Evolutionary conservation across 805 yeast species (phyloP).

Genomic region (Lipomyces chichibuensis): DNA sequence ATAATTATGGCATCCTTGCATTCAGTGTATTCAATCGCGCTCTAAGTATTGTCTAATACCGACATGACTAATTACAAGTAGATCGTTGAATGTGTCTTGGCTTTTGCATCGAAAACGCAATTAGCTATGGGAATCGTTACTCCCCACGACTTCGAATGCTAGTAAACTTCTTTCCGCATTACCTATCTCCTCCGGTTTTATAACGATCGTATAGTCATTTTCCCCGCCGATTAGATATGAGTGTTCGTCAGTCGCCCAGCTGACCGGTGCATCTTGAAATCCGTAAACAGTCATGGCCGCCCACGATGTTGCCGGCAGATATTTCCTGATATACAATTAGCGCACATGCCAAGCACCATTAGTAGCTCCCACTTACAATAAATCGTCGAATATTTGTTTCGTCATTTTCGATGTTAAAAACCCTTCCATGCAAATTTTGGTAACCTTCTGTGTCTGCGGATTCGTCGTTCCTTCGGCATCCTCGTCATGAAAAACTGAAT

Average conservation of each 20-base stretch:
- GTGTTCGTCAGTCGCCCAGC: conserved; percentile 33
- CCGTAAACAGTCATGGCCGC: conserved; percentile 29
- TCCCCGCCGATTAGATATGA: conserved; percentile 28
- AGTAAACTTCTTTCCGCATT: not conserved
- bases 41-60: not conserved
- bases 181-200: conserved; percentile 5
- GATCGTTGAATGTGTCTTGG: not conserved
- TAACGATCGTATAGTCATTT: conserved; percentile 24
- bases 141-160: conserved; percentile 19
- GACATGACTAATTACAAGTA: not conserved
- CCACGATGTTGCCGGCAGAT: conserved; percentile 17
- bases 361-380: conserved; percentile 15
- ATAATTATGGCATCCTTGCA: not conserved
- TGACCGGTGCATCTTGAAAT: conserved; percentile 35
- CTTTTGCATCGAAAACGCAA: not conserved
- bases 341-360: not conserved
- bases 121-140: conserved; percentile 23
- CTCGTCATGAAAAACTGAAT: conserved; percentile 22
- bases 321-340: not conserved
- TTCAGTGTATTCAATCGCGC: not conserved
- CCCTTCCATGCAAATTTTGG: conserved; percentile 21
- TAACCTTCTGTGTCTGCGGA: not conserved
- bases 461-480: not conserved
- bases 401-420: conserved; percentile 12
- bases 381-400: conserved; percentile 7